phyloP scores from a whole-genome alignment of 306 rosid species.

The Cicer arietinum region DNA sequence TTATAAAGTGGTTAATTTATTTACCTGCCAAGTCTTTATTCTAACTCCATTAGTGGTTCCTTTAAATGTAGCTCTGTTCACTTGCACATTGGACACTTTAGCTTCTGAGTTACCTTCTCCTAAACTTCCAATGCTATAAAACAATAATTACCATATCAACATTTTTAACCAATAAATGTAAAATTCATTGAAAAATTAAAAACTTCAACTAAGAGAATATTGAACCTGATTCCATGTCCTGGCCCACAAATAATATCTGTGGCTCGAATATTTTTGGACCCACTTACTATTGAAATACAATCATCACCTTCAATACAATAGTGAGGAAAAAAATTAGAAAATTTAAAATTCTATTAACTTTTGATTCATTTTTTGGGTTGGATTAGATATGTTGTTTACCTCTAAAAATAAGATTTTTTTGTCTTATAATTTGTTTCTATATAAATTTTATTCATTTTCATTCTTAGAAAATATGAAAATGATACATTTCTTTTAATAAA shows the following conservation, averaged over 20 bases:
- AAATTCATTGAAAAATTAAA: neutral
- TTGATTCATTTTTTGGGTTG: neutral
- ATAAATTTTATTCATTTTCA: neutral
- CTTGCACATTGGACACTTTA: conserved; percentile 66
- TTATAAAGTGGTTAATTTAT: neutral
- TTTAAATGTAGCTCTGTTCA: conserved; percentile 56
- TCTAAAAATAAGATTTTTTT: neutral
- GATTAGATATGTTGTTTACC: neutral
- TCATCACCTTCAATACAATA: conserved; percentile 70
- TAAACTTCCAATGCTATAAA: conserved; percentile 83
- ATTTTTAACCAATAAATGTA: neutral
- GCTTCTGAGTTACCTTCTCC: conserved; percentile 69
- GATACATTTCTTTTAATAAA: too few species aligned
- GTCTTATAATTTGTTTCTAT: neutral
- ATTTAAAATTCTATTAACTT: neutral
- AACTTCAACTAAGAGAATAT: neutral
- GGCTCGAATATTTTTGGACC: conserved; percentile 65
- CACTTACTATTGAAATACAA: conserved; percentile 89
- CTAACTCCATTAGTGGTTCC: conserved; percentile 88
- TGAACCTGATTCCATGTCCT: conserved; percentile 93
- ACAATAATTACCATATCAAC: neutral
- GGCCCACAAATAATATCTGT: conserved; percentile 75
- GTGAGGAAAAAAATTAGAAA: conserved; percentile 5
- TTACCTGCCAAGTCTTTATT: conserved; percentile 95
- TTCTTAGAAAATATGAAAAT: neutral